Conservation (phyloP, 75 land plant genomes). For the Adiantum capillusveneris region DNA sequence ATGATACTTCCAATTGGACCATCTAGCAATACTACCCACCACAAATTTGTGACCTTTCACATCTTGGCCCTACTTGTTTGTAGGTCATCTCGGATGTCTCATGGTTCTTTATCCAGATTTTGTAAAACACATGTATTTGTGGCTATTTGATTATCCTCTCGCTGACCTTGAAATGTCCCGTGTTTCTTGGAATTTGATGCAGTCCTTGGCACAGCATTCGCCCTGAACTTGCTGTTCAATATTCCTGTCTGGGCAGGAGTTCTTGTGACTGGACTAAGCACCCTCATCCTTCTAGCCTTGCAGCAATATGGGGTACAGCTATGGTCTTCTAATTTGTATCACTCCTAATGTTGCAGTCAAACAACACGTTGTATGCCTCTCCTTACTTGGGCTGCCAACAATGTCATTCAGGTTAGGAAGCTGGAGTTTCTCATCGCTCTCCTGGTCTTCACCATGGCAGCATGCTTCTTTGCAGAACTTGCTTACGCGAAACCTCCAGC, state of each 20-base stretch:
- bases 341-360: background rate
- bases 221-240: slow-evolving; percentile 75
- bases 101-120: background rate
- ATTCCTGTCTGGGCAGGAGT: slow-evolving; percentile 88
- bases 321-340: too few relatives aligned
- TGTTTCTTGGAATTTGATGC: slow-evolving; percentile 1
- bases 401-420: slow-evolving; percentile 76
- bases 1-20: background rate
- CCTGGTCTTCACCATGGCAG: slow-evolving; percentile 45
- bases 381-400: too few relatives aligned
- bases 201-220: slow-evolving; percentile 88
- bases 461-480: slow-evolving; percentile 33
- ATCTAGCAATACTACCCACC: background rate
- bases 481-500: slow-evolving; percentile 69
- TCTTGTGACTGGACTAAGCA: slow-evolving; percentile 68
- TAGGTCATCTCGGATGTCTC: background rate
- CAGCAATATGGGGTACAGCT: slow-evolving; percentile 91
- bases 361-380: slow-evolving; percentile 4
- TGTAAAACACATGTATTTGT: background rate
- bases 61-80: background rate
- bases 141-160: background rate
- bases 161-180: background rate
- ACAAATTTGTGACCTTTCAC: background rate
- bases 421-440: slow-evolving; percentile 73
- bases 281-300: slow-evolving; percentile 61